A percentile compares a stretch with the other conserved stretches of the same genome.
Evolutionary conservation across 805 yeast species (phyloP).

Genomic region (Yarrowia alimentaria): DNA sequence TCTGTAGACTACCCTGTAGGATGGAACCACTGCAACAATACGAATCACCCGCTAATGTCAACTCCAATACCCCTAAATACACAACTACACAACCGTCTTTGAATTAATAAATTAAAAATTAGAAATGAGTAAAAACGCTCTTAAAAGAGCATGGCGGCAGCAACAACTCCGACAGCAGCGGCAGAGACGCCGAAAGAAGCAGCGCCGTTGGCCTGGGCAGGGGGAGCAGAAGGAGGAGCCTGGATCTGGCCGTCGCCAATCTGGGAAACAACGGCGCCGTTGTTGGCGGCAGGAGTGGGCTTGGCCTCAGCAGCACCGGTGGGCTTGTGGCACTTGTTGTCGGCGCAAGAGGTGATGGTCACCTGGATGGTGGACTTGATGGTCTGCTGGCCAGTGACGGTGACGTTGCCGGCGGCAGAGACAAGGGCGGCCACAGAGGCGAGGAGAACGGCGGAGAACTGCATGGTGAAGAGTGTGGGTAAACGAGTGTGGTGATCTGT

Average conservation of each 20-base stretch:
- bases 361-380: background rate
- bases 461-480: background rate
- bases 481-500: background rate
- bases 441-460: slow-evolving; percentile 9
- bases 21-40: no score
- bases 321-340: slow-evolving; percentile 5
- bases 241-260: slow-evolving; percentile 14
- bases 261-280: slow-evolving; percentile 3
- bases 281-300: background rate
- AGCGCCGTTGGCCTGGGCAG: slow-evolving; percentile 14
- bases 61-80: no score
- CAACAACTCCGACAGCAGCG: slow-evolving; percentile 8
- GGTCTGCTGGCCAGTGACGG: background rate
- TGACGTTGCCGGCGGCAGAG: background rate
- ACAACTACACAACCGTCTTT: no score
- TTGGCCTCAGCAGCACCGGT: slow-evolving; percentile 1
- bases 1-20: no score
- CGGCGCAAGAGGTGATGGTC: slow-evolving; percentile 10
- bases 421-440: slow-evolving; percentile 6
- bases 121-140: background rate
- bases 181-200: slow-evolving; percentile 10
- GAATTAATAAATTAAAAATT: no score
- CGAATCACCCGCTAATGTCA: no score
- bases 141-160: slow-evolving; percentile 20
- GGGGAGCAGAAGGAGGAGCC: slow-evolving; percentile 4